Conservation (phyloP, 805 yeast genomes). For the Candida pseudoglaebosa region DNA sequence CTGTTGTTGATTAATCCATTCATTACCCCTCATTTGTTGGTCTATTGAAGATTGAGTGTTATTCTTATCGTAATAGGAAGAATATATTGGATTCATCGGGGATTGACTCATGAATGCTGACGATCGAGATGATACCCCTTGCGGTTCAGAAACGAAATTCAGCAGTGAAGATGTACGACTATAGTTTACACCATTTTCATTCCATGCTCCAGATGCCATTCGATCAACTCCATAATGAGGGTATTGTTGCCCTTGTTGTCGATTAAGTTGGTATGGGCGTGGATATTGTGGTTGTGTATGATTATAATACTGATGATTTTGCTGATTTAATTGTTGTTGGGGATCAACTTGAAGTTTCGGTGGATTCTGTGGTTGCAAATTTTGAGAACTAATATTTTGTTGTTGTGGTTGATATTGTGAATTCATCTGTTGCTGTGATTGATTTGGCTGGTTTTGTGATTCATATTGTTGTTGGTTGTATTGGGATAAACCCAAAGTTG, state of each 20-base stretch:
- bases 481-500: no score
- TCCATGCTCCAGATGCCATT: neutral
- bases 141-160: neutral
- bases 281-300: no score
- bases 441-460: neutral
- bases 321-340: neutral
- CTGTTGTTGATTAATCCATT: constrained; percentile 3
- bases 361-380: neutral
- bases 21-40: neutral
- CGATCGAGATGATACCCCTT: neutral
- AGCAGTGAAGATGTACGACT: neutral
- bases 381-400: no score
- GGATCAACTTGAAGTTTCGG: neutral
- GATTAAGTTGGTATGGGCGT: no score
- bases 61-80: neutral
- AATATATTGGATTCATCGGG: neutral
- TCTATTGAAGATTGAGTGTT: neutral
- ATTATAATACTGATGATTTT: neutral
- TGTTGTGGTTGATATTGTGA: neutral
- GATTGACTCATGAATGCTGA: neutral
- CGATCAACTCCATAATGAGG: no score
- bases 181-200: neutral
- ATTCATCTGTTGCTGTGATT: neutral
- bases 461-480: neutral
- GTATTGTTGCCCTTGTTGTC: no score